Conservation (phyloP, 2,329 filamentous ascomycete species). For the Knufia fluminis region DNA sequence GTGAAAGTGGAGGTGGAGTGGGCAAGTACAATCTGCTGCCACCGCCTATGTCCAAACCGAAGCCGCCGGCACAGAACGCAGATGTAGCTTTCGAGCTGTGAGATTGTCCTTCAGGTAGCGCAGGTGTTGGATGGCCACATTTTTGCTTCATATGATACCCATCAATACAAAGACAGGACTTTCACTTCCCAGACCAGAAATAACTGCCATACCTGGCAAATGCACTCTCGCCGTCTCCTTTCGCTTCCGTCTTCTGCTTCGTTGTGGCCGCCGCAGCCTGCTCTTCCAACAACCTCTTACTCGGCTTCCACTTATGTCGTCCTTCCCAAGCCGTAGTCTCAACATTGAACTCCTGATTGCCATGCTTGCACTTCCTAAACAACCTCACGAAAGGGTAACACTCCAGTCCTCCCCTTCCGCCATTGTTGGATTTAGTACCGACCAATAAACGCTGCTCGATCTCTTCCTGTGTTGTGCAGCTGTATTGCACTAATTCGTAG, state of each 20-base stretch:
- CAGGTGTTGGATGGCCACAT: constrained; percentile 15
- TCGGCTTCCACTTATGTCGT: constrained; percentile 30
- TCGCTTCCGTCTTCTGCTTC: background rate
- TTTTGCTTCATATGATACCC: constrained; percentile 18
- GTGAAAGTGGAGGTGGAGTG: background rate
- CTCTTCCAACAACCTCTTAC: constrained; percentile 15
- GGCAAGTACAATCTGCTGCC: constrained; percentile 11
- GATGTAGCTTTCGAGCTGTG: constrained; percentile 12
- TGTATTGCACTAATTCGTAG: constrained; percentile 53
- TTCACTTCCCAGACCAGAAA: constrained; percentile 20
- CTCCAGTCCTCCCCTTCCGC: background rate
- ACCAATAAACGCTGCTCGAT: constrained; percentile 11
- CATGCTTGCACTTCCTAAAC: constrained; percentile 12
- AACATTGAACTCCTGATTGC: constrained; percentile 37
- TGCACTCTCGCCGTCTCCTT: constrained; percentile 5
- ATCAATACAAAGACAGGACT: constrained; percentile 1
- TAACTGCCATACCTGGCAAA: constrained; percentile 13
- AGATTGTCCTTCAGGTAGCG: constrained; percentile 11
- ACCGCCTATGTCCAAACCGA: constrained; percentile 5
- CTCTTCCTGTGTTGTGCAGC: constrained; percentile 46
- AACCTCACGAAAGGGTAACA: constrained; percentile 6
- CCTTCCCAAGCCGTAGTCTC: constrained; percentile 55
- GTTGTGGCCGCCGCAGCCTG: constrained; percentile 13
- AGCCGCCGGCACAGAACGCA: constrained; percentile 10
- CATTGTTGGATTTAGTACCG: background rate